Percentiles rank a stretch among this genome's conserved stretches.
Conservation (phyloP, 108 stramenopile species). For the Pseudonitzschia multiseries region DNA sequence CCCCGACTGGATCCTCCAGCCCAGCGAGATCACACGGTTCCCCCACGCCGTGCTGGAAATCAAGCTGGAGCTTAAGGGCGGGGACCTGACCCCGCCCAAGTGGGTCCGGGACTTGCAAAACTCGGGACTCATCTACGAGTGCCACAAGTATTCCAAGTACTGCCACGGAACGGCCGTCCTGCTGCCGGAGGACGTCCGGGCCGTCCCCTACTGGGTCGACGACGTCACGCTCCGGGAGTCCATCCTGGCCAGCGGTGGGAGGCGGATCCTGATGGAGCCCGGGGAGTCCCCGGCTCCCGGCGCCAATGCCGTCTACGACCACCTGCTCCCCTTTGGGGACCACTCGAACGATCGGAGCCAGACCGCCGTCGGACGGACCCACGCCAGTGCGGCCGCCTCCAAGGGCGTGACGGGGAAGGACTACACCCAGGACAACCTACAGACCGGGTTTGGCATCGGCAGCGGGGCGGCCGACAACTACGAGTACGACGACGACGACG, state of each 20-base stretch:
- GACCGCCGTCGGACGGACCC: slow-evolving; percentile 78
- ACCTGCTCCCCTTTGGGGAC: slow-evolving; percentile 84
- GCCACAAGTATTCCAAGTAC: slow-evolving; percentile 95
- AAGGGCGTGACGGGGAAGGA: slow-evolving; percentile 41
- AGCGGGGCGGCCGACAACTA: slow-evolving; percentile 34
- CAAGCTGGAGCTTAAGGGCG: slow-evolving; percentile 92
- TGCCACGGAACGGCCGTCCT: slow-evolving; percentile 85
- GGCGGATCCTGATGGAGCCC: slow-evolving; percentile 62
- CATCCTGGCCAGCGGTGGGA: slow-evolving; percentile 77
- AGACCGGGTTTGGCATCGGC: slow-evolving; percentile 27
- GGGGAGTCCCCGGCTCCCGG: slow-evolving; percentile 74
- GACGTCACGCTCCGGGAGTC: slow-evolving; percentile 90
- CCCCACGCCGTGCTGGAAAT: slow-evolving; percentile 97
- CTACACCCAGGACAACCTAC: slow-evolving; percentile 19
- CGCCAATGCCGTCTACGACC: slow-evolving; percentile 84
- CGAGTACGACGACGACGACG: slow-evolving; percentile 39
- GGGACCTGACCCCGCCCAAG: slow-evolving; percentile 74
- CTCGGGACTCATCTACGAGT: slow-evolving; percentile 86
- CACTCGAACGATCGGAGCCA: slow-evolving; percentile 64
- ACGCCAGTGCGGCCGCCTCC: slow-evolving; percentile 48
- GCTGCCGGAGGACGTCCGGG: slow-evolving; percentile 90
- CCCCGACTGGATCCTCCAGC: slow-evolving; percentile 65
- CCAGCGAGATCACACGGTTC: slow-evolving; percentile 91
- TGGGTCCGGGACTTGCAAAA: slow-evolving; percentile 94
- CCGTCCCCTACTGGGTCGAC: slow-evolving; percentile 97